A percentile compares a stretch with the other conserved stretches of the same genome.
Conservation (phyloP, 352 stramenopile species). For the Phytophthora fragariae region DNA sequence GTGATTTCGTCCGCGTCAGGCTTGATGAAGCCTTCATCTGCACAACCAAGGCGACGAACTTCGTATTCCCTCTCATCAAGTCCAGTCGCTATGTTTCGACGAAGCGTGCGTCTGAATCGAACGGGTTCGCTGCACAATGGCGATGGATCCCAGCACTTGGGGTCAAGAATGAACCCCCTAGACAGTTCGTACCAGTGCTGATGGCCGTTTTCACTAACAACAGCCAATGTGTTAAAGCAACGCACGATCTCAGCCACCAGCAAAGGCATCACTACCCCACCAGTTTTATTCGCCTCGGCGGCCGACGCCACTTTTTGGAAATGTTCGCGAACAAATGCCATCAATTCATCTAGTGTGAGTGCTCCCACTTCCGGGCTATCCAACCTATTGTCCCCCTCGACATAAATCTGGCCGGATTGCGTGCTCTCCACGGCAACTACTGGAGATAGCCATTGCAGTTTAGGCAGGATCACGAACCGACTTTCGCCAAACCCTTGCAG, state of each 20-base stretch:
- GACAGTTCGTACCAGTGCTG: slow-evolving; percentile 61
- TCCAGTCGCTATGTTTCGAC: slow-evolving; percentile 28
- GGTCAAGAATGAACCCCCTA: slow-evolving; percentile 67
- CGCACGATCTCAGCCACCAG: slow-evolving; percentile 64
- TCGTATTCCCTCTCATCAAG: slow-evolving; percentile 61
- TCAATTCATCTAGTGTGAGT: slow-evolving; percentile 48
- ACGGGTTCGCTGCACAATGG: slow-evolving; percentile 61
- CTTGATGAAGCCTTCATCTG: slow-evolving; percentile 62
- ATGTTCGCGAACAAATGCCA: slow-evolving; percentile 44
- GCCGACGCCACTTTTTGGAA: slow-evolving; percentile 42
- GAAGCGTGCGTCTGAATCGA: slow-evolving; percentile 53
- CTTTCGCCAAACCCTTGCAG: slow-evolving; percentile 36
- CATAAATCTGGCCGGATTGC: slow-evolving; percentile 23
- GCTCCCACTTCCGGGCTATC: slow-evolving; percentile 38
- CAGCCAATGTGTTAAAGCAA: slow-evolving; percentile 19
- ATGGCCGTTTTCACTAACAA: slow-evolving; percentile 11
- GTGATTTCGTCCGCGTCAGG: slow-evolving; percentile 42
- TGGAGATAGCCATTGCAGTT: slow-evolving; percentile 73
- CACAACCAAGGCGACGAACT: slow-evolving; percentile 42
- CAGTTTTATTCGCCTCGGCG: slow-evolving; percentile 30
- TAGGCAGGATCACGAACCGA: slow-evolving; percentile 70
- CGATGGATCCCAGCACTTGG: slow-evolving; percentile 63
- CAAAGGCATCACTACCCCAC: slow-evolving; percentile 63
- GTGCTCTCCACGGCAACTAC: slow-evolving; percentile 48
- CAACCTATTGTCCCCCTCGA: slow-evolving; percentile 47